Conservation (phyloP, 2,329 filamentous ascomycete species). For the Diaporthe amygdali region DNA sequence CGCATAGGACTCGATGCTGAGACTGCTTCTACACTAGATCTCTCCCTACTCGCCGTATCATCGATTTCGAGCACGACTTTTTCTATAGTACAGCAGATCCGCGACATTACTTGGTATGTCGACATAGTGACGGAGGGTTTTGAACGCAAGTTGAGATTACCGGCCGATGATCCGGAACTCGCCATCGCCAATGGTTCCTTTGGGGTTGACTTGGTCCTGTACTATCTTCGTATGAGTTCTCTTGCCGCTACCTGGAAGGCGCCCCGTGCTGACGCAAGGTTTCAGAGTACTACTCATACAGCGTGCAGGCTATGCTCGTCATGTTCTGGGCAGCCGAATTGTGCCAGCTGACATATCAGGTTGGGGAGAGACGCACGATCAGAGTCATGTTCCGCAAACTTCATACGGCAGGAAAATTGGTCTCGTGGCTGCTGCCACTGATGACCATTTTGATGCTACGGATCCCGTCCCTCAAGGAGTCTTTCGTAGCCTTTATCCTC, state of each 20-base stretch:
- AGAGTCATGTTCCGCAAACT: constrained; percentile 26
- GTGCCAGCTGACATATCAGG: constrained; percentile 21
- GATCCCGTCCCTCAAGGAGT: constrained; percentile 23
- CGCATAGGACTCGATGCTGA: background rate
- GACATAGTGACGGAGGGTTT: constrained; percentile 27
- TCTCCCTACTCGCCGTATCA: constrained; percentile 30
- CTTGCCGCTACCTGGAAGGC: background rate
- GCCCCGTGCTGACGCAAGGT: background rate
- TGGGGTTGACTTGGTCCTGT: constrained; percentile 31
- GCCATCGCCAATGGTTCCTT: constrained; percentile 31
- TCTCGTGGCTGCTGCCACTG: constrained; percentile 29
- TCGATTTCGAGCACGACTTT: constrained; percentile 30
- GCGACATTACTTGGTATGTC: constrained; percentile 29
- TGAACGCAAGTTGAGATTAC: constrained; percentile 26
- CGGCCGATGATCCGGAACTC: constrained; percentile 27
- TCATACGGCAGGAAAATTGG: constrained; percentile 29
- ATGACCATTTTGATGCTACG: constrained; percentile 28
- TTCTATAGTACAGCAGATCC: constrained; percentile 32
- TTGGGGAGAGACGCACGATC: constrained; percentile 28
- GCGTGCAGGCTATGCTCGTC: constrained; percentile 30
- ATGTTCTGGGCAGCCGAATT: constrained; percentile 29
- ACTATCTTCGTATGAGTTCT: constrained; percentile 31
- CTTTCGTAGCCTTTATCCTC: constrained; percentile 25
- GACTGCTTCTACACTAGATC: constrained; percentile 24
- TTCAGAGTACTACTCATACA: constrained; percentile 32